Percentiles rank a stretch among this genome's conserved stretches.
Evolutionary conservation across 2,329 filamentous ascomycete species (phyloP).

Genomic region (Neoscytalidium dimidiatum): DNA sequence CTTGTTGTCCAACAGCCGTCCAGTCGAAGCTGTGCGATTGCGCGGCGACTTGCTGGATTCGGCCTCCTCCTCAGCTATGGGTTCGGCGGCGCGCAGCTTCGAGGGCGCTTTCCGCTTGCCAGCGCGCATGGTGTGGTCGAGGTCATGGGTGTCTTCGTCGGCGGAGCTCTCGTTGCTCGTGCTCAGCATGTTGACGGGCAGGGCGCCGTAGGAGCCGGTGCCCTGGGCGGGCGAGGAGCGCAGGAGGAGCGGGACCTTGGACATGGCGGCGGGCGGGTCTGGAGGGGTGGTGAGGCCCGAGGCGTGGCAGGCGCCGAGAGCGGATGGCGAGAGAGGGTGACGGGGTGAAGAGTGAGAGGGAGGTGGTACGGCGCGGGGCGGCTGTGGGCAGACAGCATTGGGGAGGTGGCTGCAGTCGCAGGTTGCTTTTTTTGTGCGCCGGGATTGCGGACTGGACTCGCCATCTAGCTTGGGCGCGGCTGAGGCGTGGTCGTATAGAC

Average conservation of each 20-base stretch:
- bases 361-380: conserved; percentile 8
- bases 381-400: conserved; percentile 10
- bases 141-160: conserved; percentile 35
- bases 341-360: not conserved
- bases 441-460: conserved; percentile 11
- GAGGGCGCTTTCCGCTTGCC: conserved; percentile 26
- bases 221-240: conserved; percentile 62
- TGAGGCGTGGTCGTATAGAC: conserved; percentile 11
- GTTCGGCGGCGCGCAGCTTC: conserved; percentile 16
- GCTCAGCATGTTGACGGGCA: conserved; percentile 48
- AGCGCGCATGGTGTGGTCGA: conserved; percentile 24
- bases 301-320: not conserved
- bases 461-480: conserved; percentile 13
- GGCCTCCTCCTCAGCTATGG: not conserved
- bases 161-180: conserved; percentile 37
- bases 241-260: conserved; percentile 58
- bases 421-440: conserved; percentile 18
- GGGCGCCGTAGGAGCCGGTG: conserved; percentile 62
- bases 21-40: conserved; percentile 8
- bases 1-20: not conserved
- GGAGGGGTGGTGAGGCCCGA: not conserved
- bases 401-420: conserved; percentile 1
- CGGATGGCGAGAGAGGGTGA: not conserved
- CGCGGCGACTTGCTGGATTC: conserved; percentile 9
- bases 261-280: conserved; percentile 38